Base-by-base conservation (phyloP, 768 basidiomycete species). In the Agaricus blazei region DNA sequence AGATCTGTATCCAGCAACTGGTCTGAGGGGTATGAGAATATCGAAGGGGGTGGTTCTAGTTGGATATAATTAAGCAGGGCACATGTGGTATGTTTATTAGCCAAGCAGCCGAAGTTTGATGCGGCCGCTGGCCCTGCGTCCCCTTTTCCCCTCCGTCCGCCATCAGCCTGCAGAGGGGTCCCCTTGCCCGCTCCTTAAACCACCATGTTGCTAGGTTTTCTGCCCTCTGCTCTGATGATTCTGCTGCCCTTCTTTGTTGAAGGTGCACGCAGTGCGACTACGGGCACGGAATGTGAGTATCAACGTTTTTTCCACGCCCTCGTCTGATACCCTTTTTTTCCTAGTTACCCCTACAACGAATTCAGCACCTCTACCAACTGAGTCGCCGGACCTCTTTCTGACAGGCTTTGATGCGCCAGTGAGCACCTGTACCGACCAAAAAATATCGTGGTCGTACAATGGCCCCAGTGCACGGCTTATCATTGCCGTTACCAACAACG, bases 251-350 rank as follows among this genome's bases (percentile, higher is more conserved):
- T 55, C 54, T 48, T 55, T 9, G 36, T 46, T 55, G 54, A 49
- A 55, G 54, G 54, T 42, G 54, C 40, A 48, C 26, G 53, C 70
- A 40, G 62, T 60, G 14, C 77, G 76, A 41, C n/a, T 38, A 71
- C 37, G 70, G 23, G 59, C 67, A 2, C 27, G 63, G 23, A 58
- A 52, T 60, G 6, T 47, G 76, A 15, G 67, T 67, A 80, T 46
- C 40, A 41, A 14, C 19, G 14, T 52, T 23, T 52, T 23, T 34
- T n/a, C 6, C 8, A 24, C 24, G 34, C 52, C 15, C 24, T 23
- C 23, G 28, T 14, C 34, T 44, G 11, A 12, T 36, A 36, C 6
- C 24, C 23, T 12, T 45, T 24, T 27, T 36, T 26, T 26, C 23
- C 31, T 45, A 15, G 29, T 52, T 31, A 15, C 52, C 3, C 52